A percentile compares a stretch with the other conserved stretches of the same genome.
phyloP scores from a whole-genome alignment of 495 filamentous ascomycete species.

The Astrothelium subdiscretum region DNA sequence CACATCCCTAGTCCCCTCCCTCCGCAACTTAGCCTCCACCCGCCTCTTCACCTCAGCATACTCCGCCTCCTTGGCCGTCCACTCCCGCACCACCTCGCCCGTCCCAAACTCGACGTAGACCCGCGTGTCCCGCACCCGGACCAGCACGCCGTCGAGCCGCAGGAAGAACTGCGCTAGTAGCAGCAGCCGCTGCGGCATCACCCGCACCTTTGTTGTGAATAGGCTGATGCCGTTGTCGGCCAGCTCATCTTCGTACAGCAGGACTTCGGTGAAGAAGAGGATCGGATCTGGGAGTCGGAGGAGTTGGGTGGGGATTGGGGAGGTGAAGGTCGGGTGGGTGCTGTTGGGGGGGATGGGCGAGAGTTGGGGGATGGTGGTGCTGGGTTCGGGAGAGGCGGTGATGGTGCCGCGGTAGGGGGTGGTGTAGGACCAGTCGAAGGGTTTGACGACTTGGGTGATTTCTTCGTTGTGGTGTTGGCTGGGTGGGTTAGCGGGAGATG shows the following conservation, averaged over 20 bases:
- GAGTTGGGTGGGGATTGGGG: constrained; percentile 68
- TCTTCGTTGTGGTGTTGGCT: constrained; percentile 77
- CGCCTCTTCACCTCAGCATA: constrained; percentile 68
- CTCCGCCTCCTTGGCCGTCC: constrained; percentile 64
- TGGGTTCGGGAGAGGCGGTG: not conserved
- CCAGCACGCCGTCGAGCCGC: constrained; percentile 77
- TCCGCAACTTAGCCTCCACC: constrained; percentile 41
- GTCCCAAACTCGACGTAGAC: constrained; percentile 81
- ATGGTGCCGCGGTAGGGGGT: constrained; percentile 71
- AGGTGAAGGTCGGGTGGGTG: constrained; percentile 19
- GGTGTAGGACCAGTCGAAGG: constrained; percentile 96
- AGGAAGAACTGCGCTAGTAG: constrained; percentile 84
- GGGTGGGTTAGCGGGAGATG: constrained; percentile 16
- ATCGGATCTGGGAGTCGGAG: constrained; percentile 83
- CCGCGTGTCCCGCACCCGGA: constrained; percentile 78
- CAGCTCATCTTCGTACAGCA: constrained; percentile 93
- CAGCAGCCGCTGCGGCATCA: constrained; percentile 79
- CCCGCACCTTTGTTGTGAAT: constrained; percentile 75
- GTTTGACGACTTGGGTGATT: constrained; percentile 86
- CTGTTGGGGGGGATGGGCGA: constrained; percentile 13
- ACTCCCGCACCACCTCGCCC: constrained; percentile 79
- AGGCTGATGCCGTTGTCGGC: constrained; percentile 93
- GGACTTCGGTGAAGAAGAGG: constrained; percentile 84
- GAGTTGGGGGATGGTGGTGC: not conserved
- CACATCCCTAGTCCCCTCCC: not conserved